phyloP scores from a whole-genome alignment of 140 eudicot species.

The Stevia rebaudiana region DNA sequence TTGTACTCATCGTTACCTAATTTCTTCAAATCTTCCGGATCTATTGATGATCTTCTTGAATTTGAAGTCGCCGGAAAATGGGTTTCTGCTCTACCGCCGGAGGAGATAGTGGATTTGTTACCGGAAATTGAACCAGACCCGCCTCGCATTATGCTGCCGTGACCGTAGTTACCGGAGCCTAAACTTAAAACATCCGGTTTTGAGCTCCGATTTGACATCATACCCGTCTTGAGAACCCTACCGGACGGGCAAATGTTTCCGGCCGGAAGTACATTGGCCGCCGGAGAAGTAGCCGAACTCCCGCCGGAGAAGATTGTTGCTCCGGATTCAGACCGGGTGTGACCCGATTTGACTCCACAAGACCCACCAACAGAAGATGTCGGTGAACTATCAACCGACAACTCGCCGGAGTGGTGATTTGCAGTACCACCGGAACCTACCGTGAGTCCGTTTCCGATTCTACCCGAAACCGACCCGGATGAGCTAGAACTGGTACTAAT shows the following conservation, averaged over 20 bases:
- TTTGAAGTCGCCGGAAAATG: slow-evolving; percentile 1
- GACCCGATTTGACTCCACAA: slow-evolving; percentile 33
- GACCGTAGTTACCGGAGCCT: slow-evolving; percentile 72
- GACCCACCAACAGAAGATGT: slow-evolving; percentile 34
- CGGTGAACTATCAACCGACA: slow-evolving; percentile 62
- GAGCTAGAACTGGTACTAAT: slow-evolving; percentile 72
- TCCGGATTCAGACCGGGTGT: slow-evolving; percentile 46
- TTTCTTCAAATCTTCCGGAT: slow-evolving; percentile 58
- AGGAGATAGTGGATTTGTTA: background rate
- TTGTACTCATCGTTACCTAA: slow-evolving; percentile 58
- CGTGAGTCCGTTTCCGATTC: slow-evolving; percentile 22
- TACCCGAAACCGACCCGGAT: slow-evolving; percentile 84
- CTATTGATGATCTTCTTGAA: slow-evolving; percentile 23
- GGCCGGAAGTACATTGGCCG: slow-evolving; percentile 57
- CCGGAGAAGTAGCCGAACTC: slow-evolving; percentile 54
- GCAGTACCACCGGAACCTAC: slow-evolving; percentile 15
- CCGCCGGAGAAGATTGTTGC: slow-evolving; percentile 30
- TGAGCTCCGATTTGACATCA: slow-evolving; percentile 44
- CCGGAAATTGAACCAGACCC: slow-evolving; percentile 8
- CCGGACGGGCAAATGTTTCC: slow-evolving; percentile 87
- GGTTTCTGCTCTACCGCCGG: slow-evolving; percentile 15
- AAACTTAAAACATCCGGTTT: slow-evolving; percentile 60
- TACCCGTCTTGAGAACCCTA: slow-evolving; percentile 49
- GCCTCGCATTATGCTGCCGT: slow-evolving; percentile 86
- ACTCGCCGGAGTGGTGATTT: slow-evolving; percentile 62